Conservation (phyloP, 257 asterid genomes). For the Apocynum venetum region DNA sequence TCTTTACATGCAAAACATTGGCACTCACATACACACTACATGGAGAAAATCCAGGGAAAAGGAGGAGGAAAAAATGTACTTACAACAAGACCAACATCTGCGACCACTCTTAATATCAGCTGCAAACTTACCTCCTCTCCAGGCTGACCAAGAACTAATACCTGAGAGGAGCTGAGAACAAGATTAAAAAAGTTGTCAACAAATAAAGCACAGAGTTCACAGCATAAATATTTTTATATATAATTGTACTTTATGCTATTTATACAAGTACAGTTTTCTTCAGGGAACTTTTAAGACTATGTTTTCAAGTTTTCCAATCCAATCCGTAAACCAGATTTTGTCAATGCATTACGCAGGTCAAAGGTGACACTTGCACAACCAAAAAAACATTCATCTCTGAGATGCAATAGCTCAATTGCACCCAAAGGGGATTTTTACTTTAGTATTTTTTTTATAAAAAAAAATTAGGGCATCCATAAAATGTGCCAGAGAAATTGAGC, state of each 20-base stretch:
- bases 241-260: not conserved
- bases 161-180: conserved; percentile 45
- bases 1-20: not conserved
- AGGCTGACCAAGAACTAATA: conserved; percentile 69
- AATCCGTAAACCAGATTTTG: not conserved
- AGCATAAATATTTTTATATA: not conserved
- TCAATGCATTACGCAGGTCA: not conserved
- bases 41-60: not conserved
- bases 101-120: conserved; percentile 88
- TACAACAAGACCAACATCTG: conserved; percentile 97
- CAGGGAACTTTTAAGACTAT: not conserved
- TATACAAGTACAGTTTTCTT: not conserved
- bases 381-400: conserved; percentile 7
- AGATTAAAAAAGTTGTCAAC: conserved; percentile 7
- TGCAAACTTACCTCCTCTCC: conserved; percentile 92
- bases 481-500: not conserved
- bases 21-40: not conserved
- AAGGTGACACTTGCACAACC: not conserved
- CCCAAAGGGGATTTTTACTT: not conserved
- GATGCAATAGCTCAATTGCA: not conserved
- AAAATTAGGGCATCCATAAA: not conserved
- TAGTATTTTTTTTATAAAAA: not conserved
- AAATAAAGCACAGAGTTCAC: not conserved
- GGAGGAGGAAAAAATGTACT: conserved; percentile 28
- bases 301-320: not conserved